Evolutionary conservation across 495 filamentous ascomycete genomes (phyloP), one percentile per base, ranked within the genome.

Genomic region (Apiosordaria backusii): DNA sequence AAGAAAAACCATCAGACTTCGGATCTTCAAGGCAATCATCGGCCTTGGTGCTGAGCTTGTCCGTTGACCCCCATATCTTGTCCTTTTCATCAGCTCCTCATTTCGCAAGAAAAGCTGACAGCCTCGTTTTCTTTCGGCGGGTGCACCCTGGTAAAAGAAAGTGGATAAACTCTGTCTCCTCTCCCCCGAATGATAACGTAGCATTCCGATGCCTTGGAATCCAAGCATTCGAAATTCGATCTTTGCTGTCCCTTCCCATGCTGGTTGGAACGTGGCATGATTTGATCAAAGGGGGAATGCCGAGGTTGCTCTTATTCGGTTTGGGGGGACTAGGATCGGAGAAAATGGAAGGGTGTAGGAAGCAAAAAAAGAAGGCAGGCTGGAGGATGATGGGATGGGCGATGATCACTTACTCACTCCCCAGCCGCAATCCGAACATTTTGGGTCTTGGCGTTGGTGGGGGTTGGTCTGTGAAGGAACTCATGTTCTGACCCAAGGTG

Each of bases 141-240:
- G 10, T 45, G 35, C 10, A 15, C 35, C 9, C 35, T 15, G 35
- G 35, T 13, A 15, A 45, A 45, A 52, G 19, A 26, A 66, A 66
- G 59, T 62, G 59, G 64, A 61, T 66, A 66, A 62, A 61, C 21
- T 55, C 59, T 45, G n/a, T 15, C 35, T 13, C 35, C 35, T 13
- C 27, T 2, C 10, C 35, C 35, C 35, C 35, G 35, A 13, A 45
- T 45, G 35, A 45, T 45, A 45, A 45, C 9, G 35, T 45, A 45
- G 35, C 35, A 45, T 45, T 45, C 13, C 35, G 6, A 45, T 45
- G 35, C 35, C 35, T 45, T 45, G 35, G 35, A 45, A 45, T 3
- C 16, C 35, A 45, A 45, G 35, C 35, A 45, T 45, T 45, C 9
- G 35, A 45, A 45, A 45, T 45, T 45, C 35, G 6, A 45, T 45